A percentile compares a stretch with the other conserved stretches of the same genome.
Conservation (phyloP, 306 rosid genomes). For the Lathyrus tuberosus region DNA sequence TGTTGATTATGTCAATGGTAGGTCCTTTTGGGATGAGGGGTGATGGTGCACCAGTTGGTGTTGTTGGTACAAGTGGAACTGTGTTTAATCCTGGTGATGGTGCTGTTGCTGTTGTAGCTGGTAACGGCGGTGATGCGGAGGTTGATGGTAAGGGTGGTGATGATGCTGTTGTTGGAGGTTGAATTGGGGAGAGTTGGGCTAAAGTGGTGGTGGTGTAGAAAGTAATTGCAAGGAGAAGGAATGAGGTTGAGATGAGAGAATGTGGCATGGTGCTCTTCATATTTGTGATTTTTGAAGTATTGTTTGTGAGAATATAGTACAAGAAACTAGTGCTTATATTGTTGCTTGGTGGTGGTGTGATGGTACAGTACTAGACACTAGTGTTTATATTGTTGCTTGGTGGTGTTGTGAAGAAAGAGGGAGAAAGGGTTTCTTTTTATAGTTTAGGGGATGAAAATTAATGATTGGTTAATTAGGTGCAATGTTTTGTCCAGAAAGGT, state of each 20-base stretch:
- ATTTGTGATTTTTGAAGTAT: background rate
- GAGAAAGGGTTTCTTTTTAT: conserved; percentile 39
- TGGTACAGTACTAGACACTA: no score
- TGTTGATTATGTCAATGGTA: conserved; percentile 43
- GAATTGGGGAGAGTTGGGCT: conserved; percentile 50
- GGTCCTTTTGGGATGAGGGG: conserved; percentile 54
- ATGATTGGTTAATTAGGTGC: conserved; percentile 29
- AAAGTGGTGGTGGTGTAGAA: conserved; percentile 37
- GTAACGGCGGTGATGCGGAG: conserved; percentile 17
- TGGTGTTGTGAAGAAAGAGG: conserved; percentile 36
- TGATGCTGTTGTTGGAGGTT: conserved; percentile 43
- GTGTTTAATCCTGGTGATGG: conserved; percentile 50
- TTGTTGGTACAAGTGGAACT: no score
- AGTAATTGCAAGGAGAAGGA: conserved; percentile 43
- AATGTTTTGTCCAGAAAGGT: conserved; percentile 33
- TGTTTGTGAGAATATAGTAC: background rate
- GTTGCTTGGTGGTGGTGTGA: background rate
- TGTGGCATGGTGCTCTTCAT: conserved; percentile 41
- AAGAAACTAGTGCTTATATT: background rate
- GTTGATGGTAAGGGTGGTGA: background rate
- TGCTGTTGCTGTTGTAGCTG: conserved; percentile 32
- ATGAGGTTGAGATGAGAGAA: conserved; percentile 36
- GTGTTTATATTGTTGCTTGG: no score
- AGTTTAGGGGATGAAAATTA: background rate
- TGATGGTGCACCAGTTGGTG: conserved; percentile 52